phyloP scores from a whole-genome alignment of 441 rosid genomes.

The Metrosideros polymorpha region DNA sequence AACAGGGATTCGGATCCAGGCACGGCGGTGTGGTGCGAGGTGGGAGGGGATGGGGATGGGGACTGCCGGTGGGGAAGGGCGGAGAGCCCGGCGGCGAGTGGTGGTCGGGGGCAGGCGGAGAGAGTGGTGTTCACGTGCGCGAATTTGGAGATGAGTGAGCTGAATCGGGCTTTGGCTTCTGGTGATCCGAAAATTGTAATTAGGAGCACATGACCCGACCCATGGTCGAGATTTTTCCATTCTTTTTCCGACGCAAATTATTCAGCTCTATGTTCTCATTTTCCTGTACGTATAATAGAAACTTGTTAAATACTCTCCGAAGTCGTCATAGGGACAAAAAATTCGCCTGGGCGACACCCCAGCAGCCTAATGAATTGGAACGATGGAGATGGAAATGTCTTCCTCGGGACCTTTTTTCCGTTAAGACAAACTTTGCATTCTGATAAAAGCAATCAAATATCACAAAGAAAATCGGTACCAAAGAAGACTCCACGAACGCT shows the following conservation, averaged over 20 bases:
- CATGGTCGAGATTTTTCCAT: background rate
- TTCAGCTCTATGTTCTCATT: background rate
- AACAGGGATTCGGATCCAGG: constrained; percentile 13
- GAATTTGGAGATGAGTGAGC: constrained; percentile 30
- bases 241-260: background rate
- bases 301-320: background rate
- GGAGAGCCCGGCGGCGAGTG: constrained; percentile 15
- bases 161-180: background rate
- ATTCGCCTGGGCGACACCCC: background rate
- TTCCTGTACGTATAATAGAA: background rate
- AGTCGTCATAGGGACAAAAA: background rate
- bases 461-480: background rate
- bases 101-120: constrained; percentile 5
- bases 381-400: too few relatives aligned
- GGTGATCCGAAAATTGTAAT: background rate
- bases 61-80: constrained; percentile 34
- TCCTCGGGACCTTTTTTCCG: background rate
- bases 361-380: too few relatives aligned
- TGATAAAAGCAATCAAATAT: background rate
- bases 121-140: constrained; percentile 33
- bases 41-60: constrained; percentile 17
- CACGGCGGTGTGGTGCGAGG: constrained; percentile 37
- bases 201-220: background rate
- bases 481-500: background rate
- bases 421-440: background rate